Conservation (phyloP, 228 moss, liverwort and hornwort genomes). For the Sphagnum fallax region DNA sequence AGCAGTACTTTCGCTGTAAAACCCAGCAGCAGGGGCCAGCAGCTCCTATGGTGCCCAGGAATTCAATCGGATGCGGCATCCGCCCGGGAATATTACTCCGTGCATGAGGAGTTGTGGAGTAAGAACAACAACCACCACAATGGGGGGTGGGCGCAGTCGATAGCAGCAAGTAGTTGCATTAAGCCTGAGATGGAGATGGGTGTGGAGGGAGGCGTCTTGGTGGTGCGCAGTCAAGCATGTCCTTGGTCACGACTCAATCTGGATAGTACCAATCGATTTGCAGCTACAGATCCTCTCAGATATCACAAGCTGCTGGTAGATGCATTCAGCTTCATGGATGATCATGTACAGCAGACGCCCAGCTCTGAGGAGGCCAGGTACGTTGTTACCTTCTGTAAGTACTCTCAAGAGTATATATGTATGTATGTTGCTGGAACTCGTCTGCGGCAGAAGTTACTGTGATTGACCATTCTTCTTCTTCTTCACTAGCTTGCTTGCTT, state of each 20-base stretch:
- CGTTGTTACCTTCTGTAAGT: too few species aligned
- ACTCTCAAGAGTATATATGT: too few species aligned
- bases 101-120: conserved; percentile 2
- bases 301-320: conserved; percentile 38
- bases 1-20: conserved; percentile 16
- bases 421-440: too few species aligned
- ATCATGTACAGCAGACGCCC: too few species aligned
- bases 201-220: conserved; percentile 29
- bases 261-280: conserved; percentile 23
- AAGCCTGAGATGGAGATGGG: conserved; percentile 34
- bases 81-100: conserved; percentile 34
- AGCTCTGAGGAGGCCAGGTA: conserved; percentile 8
- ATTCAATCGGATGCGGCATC: conserved; percentile 22
- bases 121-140: conserved; percentile 20
- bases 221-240: conserved; percentile 46
- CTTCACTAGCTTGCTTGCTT: too few species aligned
- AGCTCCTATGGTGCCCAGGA: conserved; percentile 38
- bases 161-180: neutral
- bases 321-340: conserved; percentile 1
- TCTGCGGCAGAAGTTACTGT: too few species aligned
- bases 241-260: conserved; percentile 45
- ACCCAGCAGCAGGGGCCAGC: conserved; percentile 7
- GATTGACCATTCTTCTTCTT: too few species aligned
- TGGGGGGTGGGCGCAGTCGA: neutral
- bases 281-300: conserved; percentile 26